phyloP scores from a whole-genome alignment of 176 grass and related monocot genomes.

The Oryza glumipatula region DNA sequence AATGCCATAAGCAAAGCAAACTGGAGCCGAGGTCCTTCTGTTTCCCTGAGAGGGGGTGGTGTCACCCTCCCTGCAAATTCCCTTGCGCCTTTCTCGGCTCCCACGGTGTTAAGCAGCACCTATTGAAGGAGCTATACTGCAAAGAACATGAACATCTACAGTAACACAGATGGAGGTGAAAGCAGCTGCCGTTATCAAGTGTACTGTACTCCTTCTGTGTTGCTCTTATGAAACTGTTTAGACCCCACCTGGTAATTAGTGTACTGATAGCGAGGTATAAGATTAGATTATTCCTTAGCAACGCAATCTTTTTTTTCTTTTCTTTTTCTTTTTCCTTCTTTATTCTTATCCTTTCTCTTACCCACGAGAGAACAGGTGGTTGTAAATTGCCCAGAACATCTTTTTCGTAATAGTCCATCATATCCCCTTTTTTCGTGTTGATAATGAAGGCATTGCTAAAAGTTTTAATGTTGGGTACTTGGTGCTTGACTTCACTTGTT shows the following conservation, averaged over 20 bases:
- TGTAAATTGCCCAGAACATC: conserved; percentile 69
- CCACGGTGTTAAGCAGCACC: conserved; percentile 41
- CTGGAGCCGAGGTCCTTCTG: conserved; percentile 54
- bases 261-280: conserved; percentile 66
- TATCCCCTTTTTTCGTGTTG: conserved; percentile 37
- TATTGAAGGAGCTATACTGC: conserved; percentile 36
- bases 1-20: conserved; percentile 56
- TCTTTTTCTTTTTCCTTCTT: not conserved
- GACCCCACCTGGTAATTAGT: conserved; percentile 58
- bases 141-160: conserved; percentile 20
- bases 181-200: conserved; percentile 4
- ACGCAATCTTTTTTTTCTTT: not conserved
- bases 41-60: conserved; percentile 69
- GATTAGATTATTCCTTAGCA: conserved; percentile 60
- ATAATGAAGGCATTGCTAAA: conserved; percentile 26
- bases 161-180: conserved; percentile 27
- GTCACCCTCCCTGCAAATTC: conserved; percentile 59
- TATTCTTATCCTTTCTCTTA: conserved; percentile 48
- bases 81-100: conserved; percentile 57
- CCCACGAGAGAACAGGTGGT: conserved; percentile 49
- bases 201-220: conserved; percentile 20
- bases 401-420: conserved; percentile 46
- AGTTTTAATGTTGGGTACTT: conserved; percentile 26
- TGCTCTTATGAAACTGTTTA: conserved; percentile 35
- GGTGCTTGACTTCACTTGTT: conserved; percentile 30